Evolutionary conservation across 2,329 filamentous ascomycete species (phyloP), one percentile per base, ranked within the genome.

Genomic region (Sporothrix brasiliensis): DNA sequence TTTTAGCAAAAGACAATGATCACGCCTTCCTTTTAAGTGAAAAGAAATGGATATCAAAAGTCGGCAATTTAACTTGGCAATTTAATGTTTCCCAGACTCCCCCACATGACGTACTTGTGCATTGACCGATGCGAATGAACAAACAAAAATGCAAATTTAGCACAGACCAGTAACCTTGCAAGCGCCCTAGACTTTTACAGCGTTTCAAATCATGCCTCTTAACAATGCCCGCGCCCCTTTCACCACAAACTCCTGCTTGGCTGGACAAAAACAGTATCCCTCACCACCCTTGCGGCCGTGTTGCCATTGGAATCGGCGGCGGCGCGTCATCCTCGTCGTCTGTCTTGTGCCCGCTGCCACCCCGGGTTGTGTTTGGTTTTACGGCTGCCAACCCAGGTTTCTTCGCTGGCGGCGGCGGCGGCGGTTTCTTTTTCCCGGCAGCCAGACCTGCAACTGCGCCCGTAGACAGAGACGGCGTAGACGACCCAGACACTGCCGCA

Each of bases 271-370:
- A 9, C 34, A 44, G 13, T 53, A 7, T 53, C 60, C 11, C 13
- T 19, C 49, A 74, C 72, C 73, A 74, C 3, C 67, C 52, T 9
- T 79, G 80, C 4, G 85, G 85, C 69, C 82, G 81, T 2, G 85
- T 86, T 67, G 81, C 79, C 77, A 84, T 76, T 16, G 86, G 86
- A 54, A 88, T 79, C 0, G 86, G 86, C 5, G 86, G 86, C 11
- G 85, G 84, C 19, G 73, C 79, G 5, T 76, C 78, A 52, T 77
- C 76, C 7, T 74, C 74, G 9, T 72, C 41, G 52, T 69, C 30
- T 1, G 47, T 60, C 54, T 69, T 61, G 27, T 19, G 3, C 39
- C 30, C 2, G 61, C 52, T 21, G 68, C 61, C 24, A 65, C 30
- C 24, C 50, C 72, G 30, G 72, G 39, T n/a, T 1, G 58, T n/a